Conservation (phyloP, 129 eudicot species). For the Artemisia tridentata region DNA sequence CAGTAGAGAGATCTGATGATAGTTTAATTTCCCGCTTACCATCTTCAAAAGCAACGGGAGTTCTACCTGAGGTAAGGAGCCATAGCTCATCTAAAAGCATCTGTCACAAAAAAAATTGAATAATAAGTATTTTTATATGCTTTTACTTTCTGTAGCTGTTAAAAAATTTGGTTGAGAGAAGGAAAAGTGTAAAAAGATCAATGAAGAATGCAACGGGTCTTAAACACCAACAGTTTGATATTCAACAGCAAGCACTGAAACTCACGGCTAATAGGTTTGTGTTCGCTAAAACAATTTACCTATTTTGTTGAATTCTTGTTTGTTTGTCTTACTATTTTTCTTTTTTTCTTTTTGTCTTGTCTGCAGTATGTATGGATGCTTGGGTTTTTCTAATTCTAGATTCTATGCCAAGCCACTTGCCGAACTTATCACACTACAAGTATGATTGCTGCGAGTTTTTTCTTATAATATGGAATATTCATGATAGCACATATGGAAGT, state of each 20-base stretch:
- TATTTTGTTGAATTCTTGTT: conserved; percentile 11
- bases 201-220: conserved; percentile 85
- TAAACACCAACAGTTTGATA: conserved; percentile 88
- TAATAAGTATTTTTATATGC: background rate
- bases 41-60: conserved; percentile 66
- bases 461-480: background rate
- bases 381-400: conserved; percentile 96
- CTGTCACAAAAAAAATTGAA: background rate
- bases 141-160: conserved; percentile 52
- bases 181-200: conserved; percentile 76
- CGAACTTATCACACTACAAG: conserved; percentile 89
- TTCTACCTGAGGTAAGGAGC: conserved; percentile 82
- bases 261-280: conserved; percentile 95
- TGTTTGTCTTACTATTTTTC: background rate
- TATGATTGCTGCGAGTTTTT: conserved; percentile 23
- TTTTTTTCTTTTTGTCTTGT: conserved; percentile 3
- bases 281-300: background rate
- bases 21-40: conserved; percentile 74
- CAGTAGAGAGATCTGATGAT: conserved; percentile 83
- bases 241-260: conserved; percentile 97
- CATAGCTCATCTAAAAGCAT: conserved; percentile 1
- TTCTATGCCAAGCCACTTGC: conserved; percentile 98
- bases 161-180: conserved; percentile 83
- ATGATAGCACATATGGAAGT: conserved; percentile 1
- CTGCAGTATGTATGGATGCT: conserved; percentile 97